These are phyloP conservation scores for Saitoella complicata DNA, from an alignment of 805 yeast genomes.

Conservation along the genomic window DNA sequence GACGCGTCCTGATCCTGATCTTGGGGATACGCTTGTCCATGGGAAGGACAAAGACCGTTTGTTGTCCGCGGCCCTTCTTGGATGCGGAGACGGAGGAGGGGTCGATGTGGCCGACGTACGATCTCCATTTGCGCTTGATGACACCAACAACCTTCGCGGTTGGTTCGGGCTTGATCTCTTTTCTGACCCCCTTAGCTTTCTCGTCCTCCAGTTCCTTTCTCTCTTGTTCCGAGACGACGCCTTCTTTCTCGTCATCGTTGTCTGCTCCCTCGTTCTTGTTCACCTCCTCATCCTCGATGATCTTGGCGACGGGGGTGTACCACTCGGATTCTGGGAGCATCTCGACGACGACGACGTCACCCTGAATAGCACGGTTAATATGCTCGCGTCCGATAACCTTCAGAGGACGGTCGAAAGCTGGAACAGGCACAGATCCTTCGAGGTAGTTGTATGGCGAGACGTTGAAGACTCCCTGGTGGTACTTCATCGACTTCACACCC, in stretches of 20 bases:
- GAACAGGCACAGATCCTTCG: conserved; percentile 65
- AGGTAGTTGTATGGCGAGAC: conserved; percentile 75
- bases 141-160: conserved; percentile 87
- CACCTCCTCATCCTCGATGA: conserved; percentile 56
- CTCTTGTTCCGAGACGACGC: conserved; percentile 48
- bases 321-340: conserved; percentile 71
- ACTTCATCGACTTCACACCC: conserved; percentile 72
- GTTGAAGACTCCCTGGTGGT: conserved; percentile 70
- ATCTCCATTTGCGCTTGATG: conserved; percentile 83
- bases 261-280: conserved; percentile 35
- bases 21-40: conserved; percentile 85
- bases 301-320: conserved; percentile 69
- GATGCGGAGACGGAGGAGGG: conserved; percentile 44
- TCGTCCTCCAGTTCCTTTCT: conserved; percentile 60
- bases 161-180: conserved; percentile 38
- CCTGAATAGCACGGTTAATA: conserved; percentile 79
- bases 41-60: conserved; percentile 56
- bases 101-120: conserved; percentile 85
- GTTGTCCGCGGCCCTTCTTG: conserved; percentile 44
- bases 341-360: conserved; percentile 84
- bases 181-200: conserved; percentile 24
- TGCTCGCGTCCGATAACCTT: conserved; percentile 68
- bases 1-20: conserved; percentile 71
- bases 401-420: conserved; percentile 65
- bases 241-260: conserved; percentile 31